Base-by-base conservation (phyloP, 164 flowering plant genomes). In the Chimonanthus praecox region DNA sequence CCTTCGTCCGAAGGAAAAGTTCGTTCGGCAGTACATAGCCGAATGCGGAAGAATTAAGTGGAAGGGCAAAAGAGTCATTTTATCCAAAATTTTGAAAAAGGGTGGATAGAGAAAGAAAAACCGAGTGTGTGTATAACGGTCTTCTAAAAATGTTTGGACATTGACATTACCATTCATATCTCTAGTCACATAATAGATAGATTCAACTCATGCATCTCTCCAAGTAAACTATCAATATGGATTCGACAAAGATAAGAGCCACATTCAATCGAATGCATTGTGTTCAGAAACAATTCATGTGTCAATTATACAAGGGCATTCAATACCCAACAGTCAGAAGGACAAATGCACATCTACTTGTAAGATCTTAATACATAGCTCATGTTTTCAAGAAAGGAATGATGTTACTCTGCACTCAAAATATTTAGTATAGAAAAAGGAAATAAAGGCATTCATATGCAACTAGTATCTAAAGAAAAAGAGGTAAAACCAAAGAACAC, bases 341-440 rank as follows among this genome's bases (percentile, higher is more conserved):
- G 44, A 43, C 47, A 48, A 16, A 48, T 44, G 70, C 48, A 68
- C 47, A 68, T 47, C 10, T 68, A 7, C 11, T 54, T 54, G 3
- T 44, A 45, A 68, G 70, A 54, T 47, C 33, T 20, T 33, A 47
- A 18, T n/a, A 4, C 70, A 68, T 66, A 44, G 45, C 47, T 43
- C 69, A 66, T 66, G 50, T 48, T 47, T 68, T 5, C 47, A n/a
- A 16, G 47, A 15, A 44, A n/a, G n/a, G 66, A 21, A 18, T 18
- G n/a, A 68, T 65, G 68, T 65, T 43, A 68, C 66, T 72, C 78
- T 79, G 75, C 58, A 15, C 11, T 46, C 74, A 58, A 11, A 67
- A 54, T 45, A 71, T 69, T 60, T 51, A 58, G 5, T 44, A 64
- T 65, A 51, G 47, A 73, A 71, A 77, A 58, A 66, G 72, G 72